Evolutionary conservation across 2,329 filamentous ascomycete genomes (phyloP), one percentile per base, ranked within the genome.

Genomic region (Byssochlamys sp.): DNA sequence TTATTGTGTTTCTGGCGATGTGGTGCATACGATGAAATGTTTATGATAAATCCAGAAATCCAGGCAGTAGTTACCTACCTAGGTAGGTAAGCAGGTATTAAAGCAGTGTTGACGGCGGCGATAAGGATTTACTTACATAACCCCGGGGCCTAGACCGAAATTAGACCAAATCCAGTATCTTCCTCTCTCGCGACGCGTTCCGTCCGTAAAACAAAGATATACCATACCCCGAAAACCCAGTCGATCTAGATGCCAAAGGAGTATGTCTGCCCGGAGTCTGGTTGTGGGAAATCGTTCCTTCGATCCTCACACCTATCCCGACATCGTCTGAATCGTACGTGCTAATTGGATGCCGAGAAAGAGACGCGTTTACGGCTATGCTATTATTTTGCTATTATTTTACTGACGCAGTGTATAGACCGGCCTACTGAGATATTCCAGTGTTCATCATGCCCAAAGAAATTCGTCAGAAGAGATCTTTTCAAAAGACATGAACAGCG

Each of bases 381-480:
- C 29, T 31, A 45, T 6, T 14, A 5, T 19, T 19, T 19, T 19
- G 19, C 19, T 19, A 19, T 19, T 19, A 19, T 19, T 5, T 45
- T 2, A 45, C 12, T 45, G 14, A 45, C 35, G 4, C 1, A 7
- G 4, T 7, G 19, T 4, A 31, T 51, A 61, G 60, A 61, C 51
- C 55, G 54, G 14, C 60, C 62, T 3, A 61, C 63, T 26, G 58
- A 63, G n/a, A 63, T 64, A 31, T 65, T 59, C 52, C 60, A 64
- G 53, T 63, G 63, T 35, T 11, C 55, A 4, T 53, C 55, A 45
- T 67, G 61, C 52, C 59, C 61, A 2, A 63, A 66, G 55, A 52
- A 59, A 49, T 66, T 65, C 58, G 59, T 68, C 48, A 63, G 59
- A 49, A 63, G 61, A 54, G 66, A 68, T 56, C 55, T 67, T n/a